Conservation (phyloP, 345 rosid genomes). For the Garcia nutans region DNA sequence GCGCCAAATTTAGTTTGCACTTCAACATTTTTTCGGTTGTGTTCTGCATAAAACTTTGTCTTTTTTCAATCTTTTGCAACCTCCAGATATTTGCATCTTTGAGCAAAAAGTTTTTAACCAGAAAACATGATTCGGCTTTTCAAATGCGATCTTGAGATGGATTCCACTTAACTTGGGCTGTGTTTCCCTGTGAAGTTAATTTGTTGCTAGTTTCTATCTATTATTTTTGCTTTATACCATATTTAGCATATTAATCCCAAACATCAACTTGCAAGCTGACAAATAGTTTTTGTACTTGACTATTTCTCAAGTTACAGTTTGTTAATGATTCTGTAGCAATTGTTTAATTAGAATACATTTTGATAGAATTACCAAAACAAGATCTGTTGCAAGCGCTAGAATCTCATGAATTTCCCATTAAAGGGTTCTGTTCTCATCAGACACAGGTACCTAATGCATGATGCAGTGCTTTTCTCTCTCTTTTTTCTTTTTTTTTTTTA, state of each 20-base stretch:
- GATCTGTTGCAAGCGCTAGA: conserved; percentile 47
- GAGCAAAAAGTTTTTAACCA: neutral
- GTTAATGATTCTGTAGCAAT: neutral
- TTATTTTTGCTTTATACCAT: neutral
- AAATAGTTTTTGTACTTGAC: neutral
- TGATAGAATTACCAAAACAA: conserved; percentile 56
- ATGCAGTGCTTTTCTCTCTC: conserved; percentile 25
- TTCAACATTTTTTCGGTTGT: neutral
- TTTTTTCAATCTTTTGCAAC: neutral
- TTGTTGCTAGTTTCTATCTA: neutral
- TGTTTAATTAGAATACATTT: neutral
- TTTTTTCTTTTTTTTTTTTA: conserved; percentile 22
- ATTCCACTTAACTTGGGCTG: neutral
- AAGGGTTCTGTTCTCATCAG: conserved; percentile 40
- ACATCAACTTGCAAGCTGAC: neutral
- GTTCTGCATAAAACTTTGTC: neutral
- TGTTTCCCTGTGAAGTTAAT: neutral
- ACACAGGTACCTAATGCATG: conserved; percentile 43
- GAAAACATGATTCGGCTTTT: neutral
- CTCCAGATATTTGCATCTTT: neutral
- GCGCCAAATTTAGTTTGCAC: neutral
- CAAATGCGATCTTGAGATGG: neutral
- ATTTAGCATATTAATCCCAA: neutral
- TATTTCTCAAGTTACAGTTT: neutral
- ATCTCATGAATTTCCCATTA: conserved; percentile 45